These are phyloP conservation scores for Ceratocystis harringtonii DNA, from an alignment of 2,329 filamentous ascomycete species.

Conservation along the genomic window DNA sequence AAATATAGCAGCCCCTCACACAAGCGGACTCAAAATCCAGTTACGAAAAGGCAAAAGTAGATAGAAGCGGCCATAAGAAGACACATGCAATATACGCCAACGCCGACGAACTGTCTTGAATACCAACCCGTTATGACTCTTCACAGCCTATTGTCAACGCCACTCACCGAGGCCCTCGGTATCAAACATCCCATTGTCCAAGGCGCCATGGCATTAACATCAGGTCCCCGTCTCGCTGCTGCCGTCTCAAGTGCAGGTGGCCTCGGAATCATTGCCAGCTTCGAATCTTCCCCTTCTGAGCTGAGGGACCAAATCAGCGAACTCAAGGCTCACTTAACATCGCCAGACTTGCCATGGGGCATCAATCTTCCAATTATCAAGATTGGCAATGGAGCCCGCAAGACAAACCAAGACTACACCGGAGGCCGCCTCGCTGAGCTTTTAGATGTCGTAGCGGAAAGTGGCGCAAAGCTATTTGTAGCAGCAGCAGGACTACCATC, in stretches of 20 bases:
- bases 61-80: background rate
- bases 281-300: slow-evolving; percentile 58
- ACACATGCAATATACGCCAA: background rate
- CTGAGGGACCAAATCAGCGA: slow-evolving; percentile 70
- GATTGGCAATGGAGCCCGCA: slow-evolving; percentile 65
- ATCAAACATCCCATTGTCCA: slow-evolving; percentile 84
- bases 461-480: slow-evolving; percentile 75
- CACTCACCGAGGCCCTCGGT: slow-evolving; percentile 60
- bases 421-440: slow-evolving; percentile 75
- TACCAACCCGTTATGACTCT: background rate
- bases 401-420: slow-evolving; percentile 94
- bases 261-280: slow-evolving; percentile 58
- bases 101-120: slow-evolving; percentile 20
- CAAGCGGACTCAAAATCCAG: background rate
- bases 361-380: slow-evolving; percentile 86
- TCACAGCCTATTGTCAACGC: slow-evolving; percentile 50
- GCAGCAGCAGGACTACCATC: slow-evolving; percentile 80
- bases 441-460: slow-evolving; percentile 70
- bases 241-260: slow-evolving; percentile 82
- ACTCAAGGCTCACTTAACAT: slow-evolving; percentile 58
- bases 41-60: background rate
- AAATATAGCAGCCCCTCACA: background rate
- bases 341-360: slow-evolving; percentile 65
- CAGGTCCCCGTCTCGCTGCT: slow-evolving; percentile 61
- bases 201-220: slow-evolving; percentile 84